Evolutionary conservation across 2,329 filamentous ascomycete genomes (phyloP), one percentile per base, ranked within the genome.

Genomic region (Monilinia vaccinii-corymbosi): DNA sequence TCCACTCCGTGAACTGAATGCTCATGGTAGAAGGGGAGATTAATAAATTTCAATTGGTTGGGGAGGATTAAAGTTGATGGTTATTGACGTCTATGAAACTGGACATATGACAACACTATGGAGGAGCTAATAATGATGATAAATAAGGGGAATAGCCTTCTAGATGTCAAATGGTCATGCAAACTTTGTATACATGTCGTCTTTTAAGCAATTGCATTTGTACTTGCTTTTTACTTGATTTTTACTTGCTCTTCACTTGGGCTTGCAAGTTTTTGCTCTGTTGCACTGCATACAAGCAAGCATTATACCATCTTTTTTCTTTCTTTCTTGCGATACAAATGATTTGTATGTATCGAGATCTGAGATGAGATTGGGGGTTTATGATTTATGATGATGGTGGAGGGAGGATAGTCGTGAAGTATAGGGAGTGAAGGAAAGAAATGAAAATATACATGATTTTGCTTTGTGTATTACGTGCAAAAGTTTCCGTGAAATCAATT

Each of bases 91-190:
- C 14, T 44, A 53, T 13, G 28, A 55, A 55, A 16, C 18, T 55
- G 38, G 50, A 44, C 40, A 55, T 32, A 44, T 45, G 51, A 34
- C 51, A 44, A 55, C 13, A 28, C 32, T 31, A 42, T 44, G 25
- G 38, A 55, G 51, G 51, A 44, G 51, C 51, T 55, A 55, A 55
- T 55, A 55, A 55, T 55, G 51, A 55, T 55, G 51, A 55, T 55
- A 38, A 11, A 32, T 23, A 23, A 18, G 51, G 51, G 51, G 38
- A 28, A 44, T 55, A 32, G 51, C 45, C 51, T 55, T 55, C 51
- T 44, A 34, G 23, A 23, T 55, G 38, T 55, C 51, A 23, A 44
- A 44, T 55, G 51, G 38, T 21, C 45, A 55, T 25, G 38, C 21
- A 32, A 44, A 32, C 38, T 32, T 55, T 55, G 18, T 55, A 55